Base-by-base conservation (phyloP, 371 early-diverging fungal species). In the Mucor circinelloides region DNA sequence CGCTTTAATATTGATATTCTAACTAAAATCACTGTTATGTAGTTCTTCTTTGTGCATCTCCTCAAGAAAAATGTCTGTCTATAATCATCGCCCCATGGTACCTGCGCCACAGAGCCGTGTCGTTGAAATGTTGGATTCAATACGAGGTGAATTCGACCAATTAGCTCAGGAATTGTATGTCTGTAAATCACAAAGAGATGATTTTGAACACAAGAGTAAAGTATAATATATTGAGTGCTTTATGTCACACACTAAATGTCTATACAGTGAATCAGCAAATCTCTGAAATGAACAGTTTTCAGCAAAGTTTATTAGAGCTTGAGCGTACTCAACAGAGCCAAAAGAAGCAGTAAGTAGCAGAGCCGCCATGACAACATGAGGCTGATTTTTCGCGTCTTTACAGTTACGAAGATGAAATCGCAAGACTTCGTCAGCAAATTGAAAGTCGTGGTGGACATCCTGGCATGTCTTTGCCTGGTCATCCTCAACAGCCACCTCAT, bases 121-220 rank as follows among this genome's bases (percentile, higher is more conserved):
- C 63, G 83, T 85, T 25, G 96, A 96, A 75, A 87, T 95, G 72
- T 76, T 96, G 60, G 97, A 97, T 60, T 85, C 94, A 40, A 83
- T 96, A 67, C 89, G 89, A 64, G 81, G 73, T 40, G 97, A 97
- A 77, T 94, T 91, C 66, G 96, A 96, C 66, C 85, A 77, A 66
- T 76, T 93, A 55, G 84, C 85, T 32, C 93, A 95, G 76, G 97
- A 97, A 68, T 82, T 88, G 6, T 83, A 87, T 63, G 74, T 88
- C 31, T 90, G 79, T 77, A 92, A 92, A 75, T 80, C 86, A 31
- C 94, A 95, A 77, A 82, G 94, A 60, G 96, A 96, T 71, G 97
- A 95, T 59, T 89, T 90, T 72, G 97, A 96, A 75, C 93, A 93
- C 68, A 92, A 94, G 79, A 85, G 95, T 94, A 89, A 77, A 87